These are phyloP conservation scores for Mayamaea pseudoterrestris DNA, from an alignment of 108 stramenopile genomes.

Conservation along the genomic window DNA sequence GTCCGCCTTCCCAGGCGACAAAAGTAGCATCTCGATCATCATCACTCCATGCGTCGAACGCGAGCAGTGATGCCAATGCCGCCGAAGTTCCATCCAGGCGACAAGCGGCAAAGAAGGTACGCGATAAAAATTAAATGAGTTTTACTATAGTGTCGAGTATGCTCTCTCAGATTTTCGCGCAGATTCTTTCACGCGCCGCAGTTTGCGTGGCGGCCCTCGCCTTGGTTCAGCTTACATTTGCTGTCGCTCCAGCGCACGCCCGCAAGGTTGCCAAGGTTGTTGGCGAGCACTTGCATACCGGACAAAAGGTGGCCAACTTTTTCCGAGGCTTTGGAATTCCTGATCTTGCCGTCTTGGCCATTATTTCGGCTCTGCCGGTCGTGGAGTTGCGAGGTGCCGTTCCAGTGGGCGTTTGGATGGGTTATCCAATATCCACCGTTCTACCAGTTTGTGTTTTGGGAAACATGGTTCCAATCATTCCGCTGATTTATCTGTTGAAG, in stretches of 20 bases:
- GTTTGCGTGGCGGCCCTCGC: background rate
- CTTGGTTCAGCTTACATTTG: conserved; percentile 3
- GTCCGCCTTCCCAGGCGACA: no score
- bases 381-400: conserved; percentile 89
- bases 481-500: conserved; percentile 63
- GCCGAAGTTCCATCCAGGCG: background rate
- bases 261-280: conserved; percentile 16
- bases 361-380: conserved; percentile 90
- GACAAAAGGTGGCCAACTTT: conserved; percentile 79
- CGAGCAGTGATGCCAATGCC: no score
- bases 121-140: background rate
- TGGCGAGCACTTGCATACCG: conserved; percentile 62
- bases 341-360: conserved; percentile 73
- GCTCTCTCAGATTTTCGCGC: background rate
- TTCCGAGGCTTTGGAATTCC: conserved; percentile 74
- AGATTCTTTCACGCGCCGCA: conserved; percentile 1
- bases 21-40: no score
- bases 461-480: conserved; percentile 86
- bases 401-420: conserved; percentile 88
- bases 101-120: background rate
- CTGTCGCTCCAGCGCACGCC: conserved; percentile 31
- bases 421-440: conserved; percentile 68
- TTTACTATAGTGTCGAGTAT: background rate
- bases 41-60: no score
- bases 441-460: conserved; percentile 82